Base-by-base conservation (phyloP, 2,329 filamentous ascomycete genomes). In the Alternaria burnsii region DNA sequence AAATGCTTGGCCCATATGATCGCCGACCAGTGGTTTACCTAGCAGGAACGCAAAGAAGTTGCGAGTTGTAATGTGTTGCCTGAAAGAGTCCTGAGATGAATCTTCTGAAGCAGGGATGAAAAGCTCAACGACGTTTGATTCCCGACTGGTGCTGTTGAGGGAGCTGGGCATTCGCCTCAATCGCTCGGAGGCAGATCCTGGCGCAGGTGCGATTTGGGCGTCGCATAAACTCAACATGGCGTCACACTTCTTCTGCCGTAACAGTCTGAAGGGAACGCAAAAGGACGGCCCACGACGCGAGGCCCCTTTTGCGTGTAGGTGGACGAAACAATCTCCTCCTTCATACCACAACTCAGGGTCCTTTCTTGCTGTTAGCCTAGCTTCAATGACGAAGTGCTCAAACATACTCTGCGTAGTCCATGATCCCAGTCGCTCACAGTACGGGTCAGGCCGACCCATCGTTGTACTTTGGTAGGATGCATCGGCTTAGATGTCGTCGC, bases 11-110 rank as follows among this genome's bases (percentile, higher is more conserved):
- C 91, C 90, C 18, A 95, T 83, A 54, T 86, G 84, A 36, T 84
- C 80, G 6, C 91, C 91, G 2, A 93, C 91, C 34, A 94, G 73
- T 0, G 91, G 87, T 61, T 85, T 85, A 3, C 86, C 82, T 58
- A 87, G 85, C 1, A 91, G 76, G 82, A 89, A 93, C 4, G 91
- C 91, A 59, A 94, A 89, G 68, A 93, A 87, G 71, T 94, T 94
- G 14, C 91, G 85, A 3, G 87, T 91, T 1, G 88, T 86, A 5
- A 92, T 73, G 68, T 92, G 89, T 74, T 90, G 90, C 38, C 82
- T 76, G 66, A 88, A 86, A 0, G 85, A 80, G 61, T 88, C 83
- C 65, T 84, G 83, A 48, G 85, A 82, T 5, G 82, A 77, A 34
- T 80, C 77, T 1, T 83, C 72, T 0, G 90, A 89, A 1, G 89